These are phyloP conservation scores for Hymenoscyphus infarciens DNA, from an alignment of 2,329 filamentous ascomycete species.

Conservation along the genomic window DNA sequence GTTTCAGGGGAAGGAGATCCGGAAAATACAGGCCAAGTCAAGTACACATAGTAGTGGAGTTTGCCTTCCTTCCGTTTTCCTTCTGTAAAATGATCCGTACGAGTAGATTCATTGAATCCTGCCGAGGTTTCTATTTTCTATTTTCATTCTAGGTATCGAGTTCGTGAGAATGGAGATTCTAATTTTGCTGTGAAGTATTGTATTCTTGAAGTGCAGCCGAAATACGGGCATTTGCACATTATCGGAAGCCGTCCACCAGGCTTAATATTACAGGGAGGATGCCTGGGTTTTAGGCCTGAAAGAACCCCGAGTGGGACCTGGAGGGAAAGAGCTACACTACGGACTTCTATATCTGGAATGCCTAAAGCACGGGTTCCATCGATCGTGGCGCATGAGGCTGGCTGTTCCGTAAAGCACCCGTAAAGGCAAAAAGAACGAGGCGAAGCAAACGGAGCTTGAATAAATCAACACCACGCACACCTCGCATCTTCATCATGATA, in stretches of 20 bases:
- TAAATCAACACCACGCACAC: neutral
- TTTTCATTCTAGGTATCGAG: too few relatives aligned
- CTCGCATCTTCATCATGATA: neutral
- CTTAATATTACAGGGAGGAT: neutral
- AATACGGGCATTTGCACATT: too few relatives aligned
- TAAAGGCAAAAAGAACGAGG: neutral
- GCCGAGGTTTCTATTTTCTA: too few relatives aligned
- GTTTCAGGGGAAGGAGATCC: neutral
- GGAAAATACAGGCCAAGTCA: neutral
- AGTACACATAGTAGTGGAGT: too few relatives aligned
- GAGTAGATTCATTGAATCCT: too few relatives aligned
- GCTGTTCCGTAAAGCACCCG: too few relatives aligned
- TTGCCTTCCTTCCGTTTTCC: neutral
- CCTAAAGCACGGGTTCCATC: neutral
- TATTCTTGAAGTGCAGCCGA: too few relatives aligned
- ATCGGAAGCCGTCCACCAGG: too few relatives aligned
- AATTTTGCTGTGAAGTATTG: too few relatives aligned
- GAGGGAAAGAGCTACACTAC: neutral
- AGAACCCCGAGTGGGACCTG: too few relatives aligned
- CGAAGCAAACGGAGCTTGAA: neutral
- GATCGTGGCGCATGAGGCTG: neutral
- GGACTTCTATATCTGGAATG: neutral
- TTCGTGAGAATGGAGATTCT: too few relatives aligned
- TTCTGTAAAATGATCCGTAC: too few relatives aligned
- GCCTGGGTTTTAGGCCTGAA: neutral